phyloP scores from a whole-genome alignment of 139 green algal species.

The Diplosphaera chodatii region DNA sequence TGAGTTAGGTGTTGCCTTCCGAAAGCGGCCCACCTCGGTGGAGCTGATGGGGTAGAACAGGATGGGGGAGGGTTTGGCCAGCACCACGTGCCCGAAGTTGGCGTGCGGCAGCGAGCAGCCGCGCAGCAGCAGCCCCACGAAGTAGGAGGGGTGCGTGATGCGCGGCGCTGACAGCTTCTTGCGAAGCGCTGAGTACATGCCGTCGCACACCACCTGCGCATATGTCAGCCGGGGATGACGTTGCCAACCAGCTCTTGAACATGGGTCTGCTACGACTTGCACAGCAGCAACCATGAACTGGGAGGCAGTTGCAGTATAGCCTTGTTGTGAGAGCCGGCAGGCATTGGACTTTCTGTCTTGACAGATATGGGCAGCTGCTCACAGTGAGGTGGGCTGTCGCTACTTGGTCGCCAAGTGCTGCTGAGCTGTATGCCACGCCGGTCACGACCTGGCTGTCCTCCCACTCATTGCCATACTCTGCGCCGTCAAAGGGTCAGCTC shows the following conservation, averaged over 20 bases:
- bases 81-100: constrained; percentile 92
- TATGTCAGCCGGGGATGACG: too few species aligned
- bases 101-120: constrained; percentile 64
- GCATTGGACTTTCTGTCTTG: too few species aligned
- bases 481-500: not conserved
- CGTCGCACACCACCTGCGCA: constrained; percentile 81
- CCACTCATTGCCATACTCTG: constrained; percentile 66
- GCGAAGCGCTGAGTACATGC: constrained; percentile 93
- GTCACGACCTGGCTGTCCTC: constrained; percentile 72
- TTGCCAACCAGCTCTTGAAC: too few species aligned
- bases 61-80: constrained; percentile 89
- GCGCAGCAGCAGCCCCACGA: constrained; percentile 88
- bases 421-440: constrained; percentile 77
- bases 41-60: constrained; percentile 97
- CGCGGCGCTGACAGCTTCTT: constrained; percentile 53
- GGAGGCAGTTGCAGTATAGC: too few species aligned
- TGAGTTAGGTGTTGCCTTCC: too few species aligned
- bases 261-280: too few species aligned
- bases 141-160: constrained; percentile 82
- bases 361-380: too few species aligned
- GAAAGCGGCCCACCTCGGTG: constrained; percentile 64
- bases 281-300: too few species aligned
- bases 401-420: constrained; percentile 14
- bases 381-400: constrained; percentile 74
- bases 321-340: too few species aligned